phyloP scores from a whole-genome alignment of 2,329 filamentous ascomycete species.

The Xylaria sp. region DNA sequence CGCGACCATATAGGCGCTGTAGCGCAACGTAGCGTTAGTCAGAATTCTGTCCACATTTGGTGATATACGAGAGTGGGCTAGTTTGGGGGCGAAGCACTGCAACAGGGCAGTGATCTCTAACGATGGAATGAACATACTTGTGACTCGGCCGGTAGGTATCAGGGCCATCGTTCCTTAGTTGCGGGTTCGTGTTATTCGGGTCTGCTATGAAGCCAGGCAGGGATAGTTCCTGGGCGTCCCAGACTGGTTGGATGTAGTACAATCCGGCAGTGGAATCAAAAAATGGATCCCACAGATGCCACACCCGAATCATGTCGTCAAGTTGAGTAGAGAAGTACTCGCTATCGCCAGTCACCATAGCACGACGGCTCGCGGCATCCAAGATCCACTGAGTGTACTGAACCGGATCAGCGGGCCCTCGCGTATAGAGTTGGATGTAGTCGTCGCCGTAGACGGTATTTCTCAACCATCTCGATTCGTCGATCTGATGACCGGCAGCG shows the following conservation, averaged over 20 bases:
- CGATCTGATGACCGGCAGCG: constrained; percentile 53
- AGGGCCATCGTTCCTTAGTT: constrained; percentile 51
- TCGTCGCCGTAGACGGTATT: constrained; percentile 53
- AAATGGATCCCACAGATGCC: constrained; percentile 52
- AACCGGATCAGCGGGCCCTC: constrained; percentile 51
- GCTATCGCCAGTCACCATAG: constrained; percentile 52
- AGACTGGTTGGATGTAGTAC: constrained; percentile 55
- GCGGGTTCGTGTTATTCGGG: constrained; percentile 46
- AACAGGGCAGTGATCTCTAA: not conserved
- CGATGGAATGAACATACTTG: constrained; percentile 44
- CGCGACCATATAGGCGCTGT: constrained; percentile 54
- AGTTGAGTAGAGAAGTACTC: constrained; percentile 52
- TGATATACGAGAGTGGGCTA: not conserved
- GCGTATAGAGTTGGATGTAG: constrained; percentile 51
- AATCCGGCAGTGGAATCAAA: constrained; percentile 51
- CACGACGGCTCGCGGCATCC: constrained; percentile 49
- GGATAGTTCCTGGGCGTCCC: constrained; percentile 56
- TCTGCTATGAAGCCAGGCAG: constrained; percentile 53
- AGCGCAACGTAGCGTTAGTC: constrained; percentile 12
- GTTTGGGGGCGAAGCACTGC: not conserved
- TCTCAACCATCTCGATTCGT: constrained; percentile 54
- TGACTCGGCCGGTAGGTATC: constrained; percentile 55
- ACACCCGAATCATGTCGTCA: constrained; percentile 53
- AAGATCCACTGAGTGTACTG: constrained; percentile 54
- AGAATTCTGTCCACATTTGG: not conserved